Evolutionary conservation across 768 basidiomycete species (phyloP).

Genomic region (Lentinula sp.): DNA sequence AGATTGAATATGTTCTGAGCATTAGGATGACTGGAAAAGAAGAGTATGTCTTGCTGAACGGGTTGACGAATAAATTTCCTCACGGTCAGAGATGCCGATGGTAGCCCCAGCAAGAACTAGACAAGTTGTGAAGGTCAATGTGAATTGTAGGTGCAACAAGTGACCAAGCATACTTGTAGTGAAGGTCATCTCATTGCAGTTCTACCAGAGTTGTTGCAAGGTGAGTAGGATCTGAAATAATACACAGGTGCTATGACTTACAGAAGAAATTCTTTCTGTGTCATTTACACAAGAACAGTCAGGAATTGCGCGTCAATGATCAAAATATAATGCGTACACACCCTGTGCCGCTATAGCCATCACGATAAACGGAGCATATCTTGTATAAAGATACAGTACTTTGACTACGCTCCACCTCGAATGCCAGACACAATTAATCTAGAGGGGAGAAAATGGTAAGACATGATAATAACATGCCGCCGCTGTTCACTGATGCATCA

Average conservation of each 20-base stretch:
- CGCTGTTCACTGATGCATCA: neutral
- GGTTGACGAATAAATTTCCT: neutral
- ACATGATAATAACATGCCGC: neutral
- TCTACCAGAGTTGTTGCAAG: neutral
- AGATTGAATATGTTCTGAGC: slow-evolving; percentile 1
- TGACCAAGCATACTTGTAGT: neutral
- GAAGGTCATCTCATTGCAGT: neutral
- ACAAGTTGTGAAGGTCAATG: neutral
- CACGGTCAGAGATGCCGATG: neutral
- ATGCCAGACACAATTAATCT: neutral
- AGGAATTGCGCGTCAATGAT: neutral
- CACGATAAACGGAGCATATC: neutral
- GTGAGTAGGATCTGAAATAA: too few relatives aligned
- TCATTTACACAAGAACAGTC: too few relatives aligned
- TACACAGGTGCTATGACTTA: neutral
- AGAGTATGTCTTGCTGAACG: neutral
- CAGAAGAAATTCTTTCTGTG: neutral
- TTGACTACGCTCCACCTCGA: neutral
- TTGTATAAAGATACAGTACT: neutral
- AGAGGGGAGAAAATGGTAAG: too few relatives aligned
- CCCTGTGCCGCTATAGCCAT: neutral
- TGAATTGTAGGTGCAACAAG: too few relatives aligned
- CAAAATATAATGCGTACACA: neutral
- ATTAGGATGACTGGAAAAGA: neutral
- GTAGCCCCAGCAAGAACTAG: neutral